Evolutionary conservation across 2,329 filamentous ascomycete genomes (phyloP).

Genomic region (Paracoccidioides brasiliensis): DNA sequence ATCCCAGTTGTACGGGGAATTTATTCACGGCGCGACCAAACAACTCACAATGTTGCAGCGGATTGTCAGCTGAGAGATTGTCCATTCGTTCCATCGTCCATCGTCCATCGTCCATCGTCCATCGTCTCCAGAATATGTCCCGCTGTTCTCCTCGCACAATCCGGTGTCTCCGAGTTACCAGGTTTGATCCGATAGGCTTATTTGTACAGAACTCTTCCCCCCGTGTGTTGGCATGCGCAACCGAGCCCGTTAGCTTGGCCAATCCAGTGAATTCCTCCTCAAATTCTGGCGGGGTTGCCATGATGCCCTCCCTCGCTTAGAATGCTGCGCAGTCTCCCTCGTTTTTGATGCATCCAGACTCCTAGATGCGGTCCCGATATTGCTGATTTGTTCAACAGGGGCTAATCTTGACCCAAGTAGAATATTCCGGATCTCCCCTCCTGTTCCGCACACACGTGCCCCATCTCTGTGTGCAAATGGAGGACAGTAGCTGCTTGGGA

Average conservation of each 20-base stretch:
- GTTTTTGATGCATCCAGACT: background rate
- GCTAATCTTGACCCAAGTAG: background rate
- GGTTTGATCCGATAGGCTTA: background rate
- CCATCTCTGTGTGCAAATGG: background rate
- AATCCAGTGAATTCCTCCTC: background rate
- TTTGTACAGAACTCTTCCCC: background rate
- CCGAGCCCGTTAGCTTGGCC: background rate
- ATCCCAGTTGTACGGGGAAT: background rate
- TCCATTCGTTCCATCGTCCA: background rate
- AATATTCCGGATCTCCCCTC: background rate
- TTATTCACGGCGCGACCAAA: background rate
- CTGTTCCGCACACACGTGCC: background rate
- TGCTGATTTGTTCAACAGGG: background rate
- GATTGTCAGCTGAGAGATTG: background rate
- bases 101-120: background rate
- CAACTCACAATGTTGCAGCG: background rate
- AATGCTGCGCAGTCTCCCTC: background rate
- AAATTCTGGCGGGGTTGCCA: too few species aligned
- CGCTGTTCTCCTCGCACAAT: background rate
- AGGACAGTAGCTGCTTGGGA: background rate
- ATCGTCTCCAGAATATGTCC: background rate
- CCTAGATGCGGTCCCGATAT: too few species aligned
- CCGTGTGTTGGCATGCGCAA: background rate
- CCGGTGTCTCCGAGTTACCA: background rate
- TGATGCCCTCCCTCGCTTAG: background rate